phyloP scores from a whole-genome alignment of 768 basidiomycete genomes.

The Leccinum subtestaceum region DNA sequence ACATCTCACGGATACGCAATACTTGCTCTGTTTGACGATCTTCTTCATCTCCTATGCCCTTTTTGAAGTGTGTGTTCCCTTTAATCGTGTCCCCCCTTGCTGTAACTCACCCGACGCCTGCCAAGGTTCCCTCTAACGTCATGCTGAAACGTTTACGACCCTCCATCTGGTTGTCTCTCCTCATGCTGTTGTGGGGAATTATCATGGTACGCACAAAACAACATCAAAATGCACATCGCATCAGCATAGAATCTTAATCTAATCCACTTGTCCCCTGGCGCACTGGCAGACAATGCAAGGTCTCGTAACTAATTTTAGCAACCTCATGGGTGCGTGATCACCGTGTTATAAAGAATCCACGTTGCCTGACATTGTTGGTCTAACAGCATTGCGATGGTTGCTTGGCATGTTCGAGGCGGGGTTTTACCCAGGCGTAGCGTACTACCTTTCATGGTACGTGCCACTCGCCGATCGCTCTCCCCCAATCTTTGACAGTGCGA shows the following conservation, averaged over 20 bases:
- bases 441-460: slow-evolving; percentile 68
- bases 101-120: not conserved
- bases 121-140: slow-evolving; percentile 64
- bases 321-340: slow-evolving; percentile 55
- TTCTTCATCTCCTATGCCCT: slow-evolving; percentile 64
- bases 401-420: slow-evolving; percentile 70
- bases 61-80: slow-evolving; percentile 50
- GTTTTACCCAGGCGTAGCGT: slow-evolving; percentile 49
- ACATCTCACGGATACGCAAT: slow-evolving; percentile 62
- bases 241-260: not conserved
- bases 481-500: slow-evolving; percentile 37
- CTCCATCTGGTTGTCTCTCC: slow-evolving; percentile 69
- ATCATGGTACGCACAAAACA: slow-evolving; percentile 53
- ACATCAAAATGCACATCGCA: not conserved
- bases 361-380: not conserved
- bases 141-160: slow-evolving; percentile 72
- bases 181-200: slow-evolving; percentile 75
- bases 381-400: slow-evolving; percentile 64
- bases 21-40: slow-evolving; percentile 58
- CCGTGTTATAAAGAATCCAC: not conserved
- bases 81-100: not conserved
- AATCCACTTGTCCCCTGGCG: slow-evolving; percentile 6
- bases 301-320: slow-evolving; percentile 63
- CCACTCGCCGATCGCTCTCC: not conserved
- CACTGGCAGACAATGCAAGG: slow-evolving; percentile 64